phyloP scores from a whole-genome alignment of 2,329 filamentous ascomycete genomes.

The Apiospora marii region DNA sequence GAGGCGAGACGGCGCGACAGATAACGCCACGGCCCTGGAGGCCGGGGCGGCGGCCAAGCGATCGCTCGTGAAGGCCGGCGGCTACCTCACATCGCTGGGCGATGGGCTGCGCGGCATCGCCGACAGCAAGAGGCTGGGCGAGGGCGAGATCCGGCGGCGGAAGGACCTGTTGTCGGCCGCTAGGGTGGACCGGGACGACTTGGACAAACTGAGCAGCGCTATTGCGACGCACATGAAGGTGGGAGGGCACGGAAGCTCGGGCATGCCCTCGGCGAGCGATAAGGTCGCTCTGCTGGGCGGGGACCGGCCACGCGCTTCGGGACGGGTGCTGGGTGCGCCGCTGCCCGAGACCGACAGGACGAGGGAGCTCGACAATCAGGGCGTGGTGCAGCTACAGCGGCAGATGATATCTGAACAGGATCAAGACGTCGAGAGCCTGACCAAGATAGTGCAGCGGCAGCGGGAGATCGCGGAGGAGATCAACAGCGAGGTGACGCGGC shows the following conservation, averaged over 20 bases:
- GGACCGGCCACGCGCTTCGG: slow-evolving; percentile 49
- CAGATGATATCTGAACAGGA: slow-evolving; percentile 81
- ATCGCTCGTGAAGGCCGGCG: slow-evolving; percentile 72
- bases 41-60: slow-evolving; percentile 78
- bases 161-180: slow-evolving; percentile 75
- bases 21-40: slow-evolving; percentile 59
- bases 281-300: slow-evolving; percentile 58
- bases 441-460: slow-evolving; percentile 74
- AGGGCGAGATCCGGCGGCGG: slow-evolving; percentile 76
- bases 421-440: slow-evolving; percentile 72
- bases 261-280: slow-evolving; percentile 55
- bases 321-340: slow-evolving; percentile 76
- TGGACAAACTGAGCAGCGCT: slow-evolving; percentile 76
- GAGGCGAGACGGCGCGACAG: slow-evolving; percentile 67
- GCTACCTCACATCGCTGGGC: slow-evolving; percentile 68
- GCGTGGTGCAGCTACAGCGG: slow-evolving; percentile 76
- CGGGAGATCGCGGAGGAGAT: slow-evolving; percentile 82
- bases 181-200: slow-evolving; percentile 75
- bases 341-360: slow-evolving; percentile 79
- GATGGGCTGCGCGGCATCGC: slow-evolving; percentile 69
- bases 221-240: slow-evolving; percentile 46
- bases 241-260: slow-evolving; percentile 53
- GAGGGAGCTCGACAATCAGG: slow-evolving; percentile 77
- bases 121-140: slow-evolving; percentile 66
- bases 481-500: slow-evolving; percentile 74